phyloP scores from a whole-genome alignment of 1,284 basidiomycete species.

The Naganishia albida region DNA sequence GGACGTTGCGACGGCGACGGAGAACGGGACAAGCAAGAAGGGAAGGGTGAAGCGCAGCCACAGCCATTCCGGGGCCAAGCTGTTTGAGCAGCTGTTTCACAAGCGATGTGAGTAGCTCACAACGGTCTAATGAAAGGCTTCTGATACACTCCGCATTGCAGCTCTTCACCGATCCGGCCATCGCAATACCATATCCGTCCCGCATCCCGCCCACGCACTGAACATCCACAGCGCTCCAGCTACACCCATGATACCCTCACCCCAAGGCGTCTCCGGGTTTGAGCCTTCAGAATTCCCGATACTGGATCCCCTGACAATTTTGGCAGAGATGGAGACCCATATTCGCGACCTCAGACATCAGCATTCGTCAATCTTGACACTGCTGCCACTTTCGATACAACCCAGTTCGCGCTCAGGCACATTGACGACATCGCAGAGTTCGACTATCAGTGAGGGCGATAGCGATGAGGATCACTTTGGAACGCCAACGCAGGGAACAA shows the following conservation, averaged over 20 bases:
- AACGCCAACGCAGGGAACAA: slow-evolving; percentile 14
- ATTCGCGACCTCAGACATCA: slow-evolving; percentile 32
- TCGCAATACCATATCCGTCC: slow-evolving; percentile 18
- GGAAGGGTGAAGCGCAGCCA: slow-evolving; percentile 24
- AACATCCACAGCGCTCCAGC: slow-evolving; percentile 7
- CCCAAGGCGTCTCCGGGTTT: neutral
- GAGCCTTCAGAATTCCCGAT: neutral
- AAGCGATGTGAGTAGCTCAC: slow-evolving; percentile 24
- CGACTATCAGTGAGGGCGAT: slow-evolving; percentile 2
- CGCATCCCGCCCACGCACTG: slow-evolving; percentile 4
- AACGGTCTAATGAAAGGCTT: neutral
- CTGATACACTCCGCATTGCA: neutral
- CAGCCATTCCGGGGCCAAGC: slow-evolving; percentile 29
- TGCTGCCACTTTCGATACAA: slow-evolving; percentile 27
- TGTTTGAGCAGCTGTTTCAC: slow-evolving; percentile 31
- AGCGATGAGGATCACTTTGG: slow-evolving; percentile 17
- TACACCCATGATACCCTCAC: slow-evolving; percentile 2
- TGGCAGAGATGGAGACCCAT: slow-evolving; percentile 17
- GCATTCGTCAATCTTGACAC: slow-evolving; percentile 31
- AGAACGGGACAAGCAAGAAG: slow-evolving; percentile 2
- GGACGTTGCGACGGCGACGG: slow-evolving; percentile 16
- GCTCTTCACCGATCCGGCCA: slow-evolving; percentile 9
- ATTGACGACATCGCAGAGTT: slow-evolving; percentile 10
- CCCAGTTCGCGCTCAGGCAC: slow-evolving; percentile 9
- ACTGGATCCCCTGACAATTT: slow-evolving; percentile 10